These are phyloP conservation scores for Salix brachista DNA, from an alignment of 345 rosid genomes.

Conservation along the genomic window DNA sequence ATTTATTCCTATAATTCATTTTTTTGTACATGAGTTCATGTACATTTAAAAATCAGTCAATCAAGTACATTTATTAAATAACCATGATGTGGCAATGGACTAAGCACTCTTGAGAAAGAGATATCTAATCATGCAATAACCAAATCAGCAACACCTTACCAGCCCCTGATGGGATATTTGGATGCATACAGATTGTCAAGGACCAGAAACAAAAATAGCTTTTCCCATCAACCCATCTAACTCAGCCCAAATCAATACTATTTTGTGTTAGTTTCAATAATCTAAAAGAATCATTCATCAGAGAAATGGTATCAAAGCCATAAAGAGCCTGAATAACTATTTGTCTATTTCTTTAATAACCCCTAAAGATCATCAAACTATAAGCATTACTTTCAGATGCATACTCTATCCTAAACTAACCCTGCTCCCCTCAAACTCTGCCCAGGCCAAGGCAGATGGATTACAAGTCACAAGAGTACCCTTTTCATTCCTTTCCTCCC, in stretches of 20 bases:
- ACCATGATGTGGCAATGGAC: not conserved
- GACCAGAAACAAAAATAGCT: not conserved
- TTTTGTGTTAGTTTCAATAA: not conserved
- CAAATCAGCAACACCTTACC: not conserved
- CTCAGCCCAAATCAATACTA: not conserved
- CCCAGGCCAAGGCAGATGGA: not conserved
- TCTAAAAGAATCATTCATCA: not conserved
- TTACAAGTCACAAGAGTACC: not conserved
- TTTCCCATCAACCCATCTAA: not conserved
- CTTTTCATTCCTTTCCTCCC: not conserved
- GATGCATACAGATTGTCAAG: not conserved
- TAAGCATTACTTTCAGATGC: not conserved
- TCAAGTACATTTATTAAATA: not conserved
- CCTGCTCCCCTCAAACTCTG: not conserved
- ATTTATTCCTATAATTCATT: not conserved
- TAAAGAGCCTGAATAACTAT: not conserved
- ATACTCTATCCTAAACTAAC: not conserved
- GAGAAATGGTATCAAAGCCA: not conserved
- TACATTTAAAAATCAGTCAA: not conserved
- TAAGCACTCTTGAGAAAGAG: not conserved
- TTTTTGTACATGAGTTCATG: not conserved
- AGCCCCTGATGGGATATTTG: not conserved
- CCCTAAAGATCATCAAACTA: not conserved
- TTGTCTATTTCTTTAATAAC: not conserved
- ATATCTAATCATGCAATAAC: not conserved